Base-by-base conservation (phyloP, 2,329 filamentous ascomycete genomes). In the Alternaria incomplexa region DNA sequence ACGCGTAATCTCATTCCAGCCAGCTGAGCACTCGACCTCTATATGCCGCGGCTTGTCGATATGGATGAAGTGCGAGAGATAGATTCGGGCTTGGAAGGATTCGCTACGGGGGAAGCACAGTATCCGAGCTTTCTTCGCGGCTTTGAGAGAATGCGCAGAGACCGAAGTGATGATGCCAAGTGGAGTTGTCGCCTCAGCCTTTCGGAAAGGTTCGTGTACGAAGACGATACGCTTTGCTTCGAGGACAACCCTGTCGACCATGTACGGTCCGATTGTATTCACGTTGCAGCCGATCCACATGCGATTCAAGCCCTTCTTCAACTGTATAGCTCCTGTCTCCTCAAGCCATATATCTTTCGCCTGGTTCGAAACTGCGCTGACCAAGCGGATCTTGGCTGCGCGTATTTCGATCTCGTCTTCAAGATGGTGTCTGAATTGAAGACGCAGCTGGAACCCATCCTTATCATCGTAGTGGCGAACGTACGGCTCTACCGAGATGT, bases 31-130 rank as follows among this genome's bases (percentile, higher is more conserved):
- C 54, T 89, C 85, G 20, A 99, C 82, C 62, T 97, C 92, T 0
- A 98, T 83, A 1, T 88, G 89, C 61, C 92, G 92, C 71, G 90
- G 89, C 68, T 90, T 90, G 75, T 96, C 92, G 6, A 99, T 87
- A 65, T 95, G 89, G 23, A 96, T 90, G 47, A 89, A 83, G 64
- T 87, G 90, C 0, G 91, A 89, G 0, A 91, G 85, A 45, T 83
- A 84, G 8, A 96, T 82, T 52, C 85, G 86, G 3, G 91, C 87
- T 63, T 93, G 87, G 5, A 97, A 87, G 0, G 91, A 87, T 48
- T 89, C 84, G 1, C 86, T 79, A 15, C 89, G 87, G 30, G 93
- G 91, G 75, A 92, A 97, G 26, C 95, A 85, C n/a, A 89, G 85
- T 1, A 96, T 84, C 7, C 87, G 86, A 0, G 90, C 85, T 15